Evolutionary conservation across 2,329 filamentous ascomycete species (phyloP), one percentile per base, ranked within the genome.

Genomic region (Coniella vitis): DNA sequence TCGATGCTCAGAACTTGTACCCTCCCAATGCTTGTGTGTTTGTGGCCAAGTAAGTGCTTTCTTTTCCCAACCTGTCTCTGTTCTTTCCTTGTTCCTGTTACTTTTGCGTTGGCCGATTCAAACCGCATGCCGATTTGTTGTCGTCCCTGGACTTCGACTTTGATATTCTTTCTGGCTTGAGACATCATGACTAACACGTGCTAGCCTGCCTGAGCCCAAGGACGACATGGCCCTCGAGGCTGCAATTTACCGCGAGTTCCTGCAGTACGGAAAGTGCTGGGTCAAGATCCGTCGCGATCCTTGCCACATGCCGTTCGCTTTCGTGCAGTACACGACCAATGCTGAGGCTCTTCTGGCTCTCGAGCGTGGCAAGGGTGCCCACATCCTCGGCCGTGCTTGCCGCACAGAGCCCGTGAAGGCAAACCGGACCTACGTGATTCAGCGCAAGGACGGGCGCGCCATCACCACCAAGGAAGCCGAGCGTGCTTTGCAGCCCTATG

Each of bases 371-470:
- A 69, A 68, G 37, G 75, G 74, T 12, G 59, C 65, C 8, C 52
- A 71, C 3, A 75, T 83, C 46, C 68, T 75, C 38, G 78, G 77
- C 13, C 76, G 81, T 10, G 67, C 73, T 12, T 79, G 76, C 61
- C 77, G 81, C 16, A 76, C 72, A 17, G 81, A 85, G 64, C 75
- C 71, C 62, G 77, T 97, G 17, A 75, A 75, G 54, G 79, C 75
- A 21, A 77, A 81, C 56, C 70, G 81, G 78, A 66, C 67, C 4
- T 80, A 74, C 54, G 63, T 75, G 13, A 65, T 81, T 17, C 72
- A 68, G 54, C 65, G 62, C 31, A 63, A 63, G 32, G 56, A 68
- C 39, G 68, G 68, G 3, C 48, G 58, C 8, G 49, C 57, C 0
- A 66, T 75, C 45, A 66, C 64, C 7, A 49, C 67, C 4, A 58